A percentile compares a stretch with the other conserved stretches of the same genome.
phyloP scores from a whole-genome alignment of 2,329 filamentous ascomycete species.

The Cladophialophora yegresii region DNA sequence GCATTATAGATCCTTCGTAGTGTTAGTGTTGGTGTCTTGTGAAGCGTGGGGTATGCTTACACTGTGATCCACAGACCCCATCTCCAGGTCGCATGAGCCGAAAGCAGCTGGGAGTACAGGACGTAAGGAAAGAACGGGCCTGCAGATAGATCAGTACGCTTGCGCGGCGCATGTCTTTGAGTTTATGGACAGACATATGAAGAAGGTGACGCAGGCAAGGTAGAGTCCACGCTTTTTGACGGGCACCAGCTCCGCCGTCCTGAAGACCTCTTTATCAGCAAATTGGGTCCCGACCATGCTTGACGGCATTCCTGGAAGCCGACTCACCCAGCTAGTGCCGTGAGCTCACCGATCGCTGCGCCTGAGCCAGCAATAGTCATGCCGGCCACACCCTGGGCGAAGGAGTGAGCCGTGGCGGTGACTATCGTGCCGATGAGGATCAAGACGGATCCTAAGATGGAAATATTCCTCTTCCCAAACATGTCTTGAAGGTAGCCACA shows the following conservation, averaged over 20 bases:
- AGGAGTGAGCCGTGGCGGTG: conserved; percentile 29
- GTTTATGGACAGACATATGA: conserved; percentile 17
- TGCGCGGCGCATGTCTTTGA: not conserved
- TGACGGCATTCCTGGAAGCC: not conserved
- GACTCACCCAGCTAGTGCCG: conserved; percentile 31
- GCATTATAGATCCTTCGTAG: conserved; percentile 24
- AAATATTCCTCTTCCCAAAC: conserved; percentile 29
- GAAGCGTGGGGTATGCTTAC: conserved; percentile 9
- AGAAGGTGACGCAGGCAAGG: conserved; percentile 28
- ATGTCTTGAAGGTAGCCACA: conserved; percentile 32
- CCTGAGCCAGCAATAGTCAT: conserved; percentile 28
- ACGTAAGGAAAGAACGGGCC: conserved; percentile 32
- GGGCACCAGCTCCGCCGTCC: conserved; percentile 30
- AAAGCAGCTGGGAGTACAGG: conserved; percentile 26
- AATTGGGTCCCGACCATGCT: not conserved
- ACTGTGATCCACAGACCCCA: conserved; percentile 31
- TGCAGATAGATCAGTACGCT: conserved; percentile 5
- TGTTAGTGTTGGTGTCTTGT: not conserved
- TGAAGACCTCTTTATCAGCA: not conserved
- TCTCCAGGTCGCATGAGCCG: conserved; percentile 26
- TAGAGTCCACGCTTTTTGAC: conserved; percentile 31
- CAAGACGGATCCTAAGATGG: conserved; percentile 23
- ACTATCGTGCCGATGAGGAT: conserved; percentile 26
- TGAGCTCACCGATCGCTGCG: conserved; percentile 30
- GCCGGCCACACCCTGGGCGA: conserved; percentile 26